These are phyloP conservation scores for Gossypium raimondii DNA, from an alignment of 345 rosid species.

Conservation along the genomic window DNA sequence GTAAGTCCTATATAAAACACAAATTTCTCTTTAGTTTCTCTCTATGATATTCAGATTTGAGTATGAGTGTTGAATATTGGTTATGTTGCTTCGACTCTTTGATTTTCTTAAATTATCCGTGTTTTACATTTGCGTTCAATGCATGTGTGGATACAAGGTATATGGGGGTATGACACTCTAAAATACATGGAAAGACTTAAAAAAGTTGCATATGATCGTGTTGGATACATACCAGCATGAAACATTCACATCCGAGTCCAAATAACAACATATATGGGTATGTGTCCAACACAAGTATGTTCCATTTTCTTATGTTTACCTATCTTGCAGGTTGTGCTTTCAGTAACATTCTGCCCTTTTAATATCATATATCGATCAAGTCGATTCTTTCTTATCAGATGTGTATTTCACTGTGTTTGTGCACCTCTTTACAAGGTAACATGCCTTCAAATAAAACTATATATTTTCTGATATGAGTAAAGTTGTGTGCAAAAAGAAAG, in stretches of 20 bases:
- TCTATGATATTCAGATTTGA: neutral
- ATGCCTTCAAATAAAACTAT: neutral
- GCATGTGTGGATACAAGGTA: too few species aligned
- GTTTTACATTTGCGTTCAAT: neutral
- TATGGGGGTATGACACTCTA: too few species aligned
- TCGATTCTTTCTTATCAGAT: slow-evolving; percentile 48
- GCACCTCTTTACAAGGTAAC: slow-evolving; percentile 77
- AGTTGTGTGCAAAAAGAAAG: neutral
- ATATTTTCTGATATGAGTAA: neutral
- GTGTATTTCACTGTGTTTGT: slow-evolving; percentile 44
- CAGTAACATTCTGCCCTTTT: slow-evolving; percentile 53
- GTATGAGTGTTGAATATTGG: neutral
- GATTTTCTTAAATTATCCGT: neutral
- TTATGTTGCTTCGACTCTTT: neutral
- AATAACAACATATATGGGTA: too few species aligned
- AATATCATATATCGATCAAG: slow-evolving; percentile 60
- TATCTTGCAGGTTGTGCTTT: slow-evolving; percentile 39
- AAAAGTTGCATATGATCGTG: too few species aligned
- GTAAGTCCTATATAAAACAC: slow-evolving; percentile 26
- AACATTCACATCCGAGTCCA: too few species aligned
- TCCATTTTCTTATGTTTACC: neutral
- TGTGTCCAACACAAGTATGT: too few species aligned
- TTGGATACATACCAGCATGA: too few species aligned
- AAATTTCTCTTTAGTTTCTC: neutral
- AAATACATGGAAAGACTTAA: too few species aligned